Base-by-base conservation (phyloP, 495 filamentous ascomycete genomes). In the Talaromyces stipitatus region DNA sequence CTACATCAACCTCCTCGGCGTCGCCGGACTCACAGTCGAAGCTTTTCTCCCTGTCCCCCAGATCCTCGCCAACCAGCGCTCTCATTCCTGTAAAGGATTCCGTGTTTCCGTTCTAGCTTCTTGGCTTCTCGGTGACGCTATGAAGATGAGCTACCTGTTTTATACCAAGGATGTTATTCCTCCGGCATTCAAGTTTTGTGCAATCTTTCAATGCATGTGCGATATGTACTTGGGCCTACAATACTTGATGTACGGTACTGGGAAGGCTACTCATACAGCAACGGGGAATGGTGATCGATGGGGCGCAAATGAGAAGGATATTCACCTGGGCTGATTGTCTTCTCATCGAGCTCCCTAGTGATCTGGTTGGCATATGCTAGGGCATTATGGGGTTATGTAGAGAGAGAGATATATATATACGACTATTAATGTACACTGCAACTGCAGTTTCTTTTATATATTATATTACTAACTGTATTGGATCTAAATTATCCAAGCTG, bases 61-160 rank as follows among this genome's bases (percentile, higher is more conserved):
- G 71, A 86, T 97, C 22, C 41, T 95, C 24, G 75, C 86, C 20
- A 98, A 97, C 69, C 78, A 87, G 60, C 83, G 78, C 22, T 83
- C 85, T 0, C 80, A 81, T 46, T 92, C 89, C 3, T 96, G 91
- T 74, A 88, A 88, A 65, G 94, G 94, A 8, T 96, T 98, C 73
- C 83, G 94, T 2, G 43, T 96, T 6, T 91, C 86, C 10, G 91
- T 98, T 5, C 72, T 97, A 23, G 85, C 78, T 4, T 90, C 87
- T 47, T 98, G 94, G 94, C 72, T 98, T 59, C 69, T 90, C 11
- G 94, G 94, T 61, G 94, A 98, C 72, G 74, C 82, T 30, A 95
- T 96, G 87, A 98, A 98, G 78, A 88, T 96, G 83, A 86, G 86
- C 46, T 98, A 89, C 76, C 97, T 97, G 73, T 91, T 90, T 68